These are phyloP conservation scores for Micractinium conductrix DNA, from an alignment of 139 green algal species.

Conservation along the genomic window DNA sequence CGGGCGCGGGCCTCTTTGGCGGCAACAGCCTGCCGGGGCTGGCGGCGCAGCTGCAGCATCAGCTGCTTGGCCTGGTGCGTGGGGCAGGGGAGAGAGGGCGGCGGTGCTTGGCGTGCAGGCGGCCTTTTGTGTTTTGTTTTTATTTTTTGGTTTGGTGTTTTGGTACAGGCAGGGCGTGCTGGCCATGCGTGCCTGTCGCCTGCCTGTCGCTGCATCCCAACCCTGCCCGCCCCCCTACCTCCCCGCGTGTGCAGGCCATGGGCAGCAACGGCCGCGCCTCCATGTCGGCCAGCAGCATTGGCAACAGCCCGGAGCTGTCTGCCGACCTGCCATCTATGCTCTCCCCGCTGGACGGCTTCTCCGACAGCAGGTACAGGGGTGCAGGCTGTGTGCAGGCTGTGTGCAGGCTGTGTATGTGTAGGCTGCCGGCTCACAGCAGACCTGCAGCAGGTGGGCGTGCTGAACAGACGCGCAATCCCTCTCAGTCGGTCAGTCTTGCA, in stretches of 20 bases:
- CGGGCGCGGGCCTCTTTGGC: neutral
- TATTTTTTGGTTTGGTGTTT: too few species aligned
- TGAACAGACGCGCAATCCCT: too few species aligned
- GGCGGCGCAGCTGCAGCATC: conserved; percentile 29
- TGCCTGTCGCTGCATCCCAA: neutral
- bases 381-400: too few species aligned
- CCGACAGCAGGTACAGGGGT: too few species aligned
- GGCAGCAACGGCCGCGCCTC: neutral
- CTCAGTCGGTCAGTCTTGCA: too few species aligned
- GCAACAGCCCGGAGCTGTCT: conserved; percentile 8
- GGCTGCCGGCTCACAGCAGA: too few species aligned
- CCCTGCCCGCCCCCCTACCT: neutral
- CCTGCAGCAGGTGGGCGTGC: too few species aligned
- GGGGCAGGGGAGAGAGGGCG: too few species aligned
- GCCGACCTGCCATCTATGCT: conserved; percentile 19
- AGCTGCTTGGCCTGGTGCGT: conserved; percentile 30
- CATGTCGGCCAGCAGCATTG: neutral
- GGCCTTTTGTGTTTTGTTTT: neutral
- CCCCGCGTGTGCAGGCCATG: conserved; percentile 15
- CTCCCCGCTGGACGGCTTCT: conserved; percentile 8
- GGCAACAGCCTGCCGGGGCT: neutral
- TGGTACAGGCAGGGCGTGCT: neutral
- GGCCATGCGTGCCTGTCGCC: neutral
- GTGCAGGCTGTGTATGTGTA: too few species aligned
- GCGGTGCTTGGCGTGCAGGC: neutral